Evolutionary conservation across 2,329 filamentous ascomycete genomes (phyloP), one percentile per base, ranked within the genome.

Genomic region (Curvularia spicifera): DNA sequence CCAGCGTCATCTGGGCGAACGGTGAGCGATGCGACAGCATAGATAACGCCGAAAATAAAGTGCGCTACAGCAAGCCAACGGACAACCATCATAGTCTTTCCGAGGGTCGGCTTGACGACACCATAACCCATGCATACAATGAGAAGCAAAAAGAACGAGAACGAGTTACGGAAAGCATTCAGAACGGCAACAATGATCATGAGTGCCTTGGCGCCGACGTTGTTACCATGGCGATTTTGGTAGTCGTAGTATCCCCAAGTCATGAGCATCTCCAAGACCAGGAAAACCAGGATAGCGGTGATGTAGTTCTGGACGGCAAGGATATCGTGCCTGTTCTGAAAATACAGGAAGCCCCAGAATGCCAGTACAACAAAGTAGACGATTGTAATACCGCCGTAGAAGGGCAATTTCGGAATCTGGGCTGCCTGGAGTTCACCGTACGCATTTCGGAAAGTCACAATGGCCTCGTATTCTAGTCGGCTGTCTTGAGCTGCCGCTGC

Each of bases 51-150:
- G 70, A 99, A 99, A 51, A 96, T 82, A 72, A 99, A 99, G 78
- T 99, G 95, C 2, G 89, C 91, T 61, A 93, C 89, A 15, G 95
- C 95, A 18, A 99, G 86, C 80, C 90, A 91, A 59, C 95, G 91
- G 43, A 97, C 93, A 70, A 91, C 94, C 65, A 94, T 87, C 95
- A 99, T 99, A 12, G 93, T 93, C 71, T 89, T 91, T 57, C 95
- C 95, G 4, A 99, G 85, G 2, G 90, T 92, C 2, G 89, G 91
- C 80, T 98, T 98, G 66, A 99, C 96, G 24, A 99, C 96, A 68
- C 95, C 95, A 71, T 99, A 99, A 31, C 95, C 95, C 95, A 99
- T 99, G 78, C 95, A 99, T 31, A 99, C 95, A 67, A 99, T 98
- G 52, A 99, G 87, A 8, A 99, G 85, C 49, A 99, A 83, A 83